Evolutionary conservation across 805 yeast genomes (phyloP).

Genomic region (Suhomyces pyralidae): DNA sequence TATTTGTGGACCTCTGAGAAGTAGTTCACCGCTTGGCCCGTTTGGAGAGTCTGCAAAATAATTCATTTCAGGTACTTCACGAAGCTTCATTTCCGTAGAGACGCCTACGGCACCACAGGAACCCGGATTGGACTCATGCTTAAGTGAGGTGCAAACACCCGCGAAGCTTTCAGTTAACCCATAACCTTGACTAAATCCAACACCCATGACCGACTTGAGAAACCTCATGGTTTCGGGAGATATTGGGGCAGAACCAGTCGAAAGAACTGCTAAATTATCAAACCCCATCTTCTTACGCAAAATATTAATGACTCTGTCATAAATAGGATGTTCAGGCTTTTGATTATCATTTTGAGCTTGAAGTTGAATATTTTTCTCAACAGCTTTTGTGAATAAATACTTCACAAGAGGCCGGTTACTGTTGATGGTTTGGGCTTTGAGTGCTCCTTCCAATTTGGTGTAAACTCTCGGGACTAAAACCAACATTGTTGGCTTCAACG

Average conservation of each 20-base stretch:
- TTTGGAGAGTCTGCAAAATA: constrained; percentile 37
- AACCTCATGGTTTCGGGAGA: constrained; percentile 59
- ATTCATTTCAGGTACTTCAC: constrained; percentile 64
- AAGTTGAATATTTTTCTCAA: constrained; percentile 24
- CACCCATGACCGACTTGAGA: constrained; percentile 57
- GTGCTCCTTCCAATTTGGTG: constrained; percentile 45
- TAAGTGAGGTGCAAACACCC: constrained; percentile 41
- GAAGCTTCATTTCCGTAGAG: constrained; percentile 50
- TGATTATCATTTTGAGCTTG: constrained; percentile 17
- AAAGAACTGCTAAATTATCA: constrained; percentile 23
- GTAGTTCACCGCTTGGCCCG: constrained; percentile 56
- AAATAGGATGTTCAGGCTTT: constrained; percentile 26
- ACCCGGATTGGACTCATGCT: constrained; percentile 49
- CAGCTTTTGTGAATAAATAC: constrained; percentile 27
- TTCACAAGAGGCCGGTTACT: constrained; percentile 33
- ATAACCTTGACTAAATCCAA: constrained; percentile 67
- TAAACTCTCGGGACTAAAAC: constrained; percentile 33
- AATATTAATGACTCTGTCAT: constrained; percentile 29
- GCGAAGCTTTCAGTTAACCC: constrained; percentile 70
- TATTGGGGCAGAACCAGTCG: constrained; percentile 67
- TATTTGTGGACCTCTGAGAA: constrained; percentile 63
- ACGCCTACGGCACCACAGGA: constrained; percentile 61
- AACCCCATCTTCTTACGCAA: constrained; percentile 35
- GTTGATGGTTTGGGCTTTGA: constrained; percentile 45
- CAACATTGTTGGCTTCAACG: constrained; percentile 25